A percentile compares a stretch with the other conserved stretches of the same genome.
Conservation (phyloP, 176 grass and related monocot genomes). For the Juncus inflexus region DNA sequence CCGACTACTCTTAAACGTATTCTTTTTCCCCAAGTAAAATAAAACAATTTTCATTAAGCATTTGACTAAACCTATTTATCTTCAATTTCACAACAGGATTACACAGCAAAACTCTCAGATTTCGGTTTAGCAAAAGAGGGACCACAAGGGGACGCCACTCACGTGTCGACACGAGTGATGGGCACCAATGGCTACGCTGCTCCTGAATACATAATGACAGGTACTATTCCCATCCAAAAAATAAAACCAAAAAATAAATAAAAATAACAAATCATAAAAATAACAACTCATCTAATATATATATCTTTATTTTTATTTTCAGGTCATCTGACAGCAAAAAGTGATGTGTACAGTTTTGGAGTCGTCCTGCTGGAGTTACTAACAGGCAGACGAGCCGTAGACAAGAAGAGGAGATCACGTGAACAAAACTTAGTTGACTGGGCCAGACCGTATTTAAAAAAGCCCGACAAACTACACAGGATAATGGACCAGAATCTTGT, state of each 20-base stretch:
- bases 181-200: conserved; percentile 94
- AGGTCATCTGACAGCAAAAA: conserved; percentile 85
- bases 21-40: neutral
- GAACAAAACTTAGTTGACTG: conserved; percentile 89
- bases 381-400: conserved; percentile 60
- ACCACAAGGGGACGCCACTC: conserved; percentile 51
- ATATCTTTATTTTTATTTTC: conserved; percentile 1
- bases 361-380: conserved; percentile 85
- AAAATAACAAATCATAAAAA: neutral
- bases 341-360: conserved; percentile 90
- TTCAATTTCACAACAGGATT: conserved; percentile 42
- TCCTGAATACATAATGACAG: conserved; percentile 89
- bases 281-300: neutral
- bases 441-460: conserved; percentile 70
- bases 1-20: too few relatives aligned
- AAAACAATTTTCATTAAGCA: neutral
- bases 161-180: conserved; percentile 83
- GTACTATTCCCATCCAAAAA: conserved; percentile 16
- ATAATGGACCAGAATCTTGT: conserved; percentile 70
- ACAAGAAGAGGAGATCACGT: conserved; percentile 39
- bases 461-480: conserved; percentile 52
- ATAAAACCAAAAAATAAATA: neutral
- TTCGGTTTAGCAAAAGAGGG: conserved; percentile 89
- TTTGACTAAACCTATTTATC: conserved; percentile 9
- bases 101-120: conserved; percentile 87